Percentiles rank a stretch among this genome's conserved stretches.
Evolutionary conservation across 2,329 filamentous ascomycete genomes (phyloP).

Genomic region (Penicillium corylophilum): DNA sequence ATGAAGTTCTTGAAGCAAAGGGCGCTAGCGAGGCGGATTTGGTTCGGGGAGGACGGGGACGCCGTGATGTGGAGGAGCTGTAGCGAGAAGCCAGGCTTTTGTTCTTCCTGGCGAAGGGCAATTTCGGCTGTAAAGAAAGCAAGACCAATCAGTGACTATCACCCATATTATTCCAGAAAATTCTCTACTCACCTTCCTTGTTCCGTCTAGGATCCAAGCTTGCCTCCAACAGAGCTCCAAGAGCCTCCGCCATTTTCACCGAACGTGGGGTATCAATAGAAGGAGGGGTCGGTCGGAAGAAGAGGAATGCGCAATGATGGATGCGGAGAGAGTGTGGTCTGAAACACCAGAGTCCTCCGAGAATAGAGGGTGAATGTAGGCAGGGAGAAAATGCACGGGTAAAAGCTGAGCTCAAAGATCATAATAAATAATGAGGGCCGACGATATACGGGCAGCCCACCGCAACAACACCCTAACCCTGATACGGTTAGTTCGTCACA

Average conservation of each 20-base stretch:
- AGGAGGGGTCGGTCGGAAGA: constrained; percentile 13
- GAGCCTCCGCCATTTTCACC: constrained; percentile 58
- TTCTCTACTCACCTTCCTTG: constrained; percentile 70
- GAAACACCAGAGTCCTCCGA: background rate
- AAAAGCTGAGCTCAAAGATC: constrained; percentile 18
- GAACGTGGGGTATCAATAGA: constrained; percentile 30
- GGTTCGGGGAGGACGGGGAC: constrained; percentile 67
- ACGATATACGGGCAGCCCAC: constrained; percentile 24
- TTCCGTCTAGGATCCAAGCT: constrained; percentile 85
- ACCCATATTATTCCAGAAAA: background rate
- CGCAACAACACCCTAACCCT: constrained; percentile 22
- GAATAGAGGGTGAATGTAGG: background rate
- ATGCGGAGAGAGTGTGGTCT: background rate
- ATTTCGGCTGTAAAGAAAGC: constrained; percentile 65
- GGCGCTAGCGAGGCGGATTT: constrained; percentile 81
- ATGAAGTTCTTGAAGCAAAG: constrained; percentile 99
- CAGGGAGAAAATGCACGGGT: constrained; percentile 3
- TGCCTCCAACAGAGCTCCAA: constrained; percentile 72
- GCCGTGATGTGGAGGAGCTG: constrained; percentile 87
- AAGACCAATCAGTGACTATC: constrained; percentile 4
- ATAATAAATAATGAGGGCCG: constrained; percentile 23
- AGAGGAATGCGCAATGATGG: background rate
- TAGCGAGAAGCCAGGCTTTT: constrained; percentile 83
- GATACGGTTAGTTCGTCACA: constrained; percentile 15
- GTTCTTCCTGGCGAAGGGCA: constrained; percentile 74